Conservation (phyloP, 805 yeast genomes). For the Starmerella khaoyaiensis region DNA sequence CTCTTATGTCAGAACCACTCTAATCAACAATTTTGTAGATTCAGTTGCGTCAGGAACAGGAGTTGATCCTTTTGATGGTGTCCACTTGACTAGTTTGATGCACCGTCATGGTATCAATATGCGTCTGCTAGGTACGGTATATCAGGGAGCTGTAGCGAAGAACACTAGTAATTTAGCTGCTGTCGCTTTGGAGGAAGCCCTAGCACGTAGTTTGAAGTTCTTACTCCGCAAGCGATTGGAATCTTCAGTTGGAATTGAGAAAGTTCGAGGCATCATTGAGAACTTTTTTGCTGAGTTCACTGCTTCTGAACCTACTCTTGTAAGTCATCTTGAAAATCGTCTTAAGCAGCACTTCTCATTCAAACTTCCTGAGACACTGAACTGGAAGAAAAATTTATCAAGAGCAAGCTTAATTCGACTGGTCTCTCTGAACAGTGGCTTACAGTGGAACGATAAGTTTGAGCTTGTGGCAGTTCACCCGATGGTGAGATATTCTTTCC, state of each 20-base stretch:
- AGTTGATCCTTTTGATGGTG: constrained; percentile 60
- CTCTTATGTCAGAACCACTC: constrained; percentile 41
- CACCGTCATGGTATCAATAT: constrained; percentile 78
- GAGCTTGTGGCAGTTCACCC: constrained; percentile 67
- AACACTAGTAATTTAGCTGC: constrained; percentile 36
- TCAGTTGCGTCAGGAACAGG: constrained; percentile 44
- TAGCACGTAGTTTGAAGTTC: constrained; percentile 72
- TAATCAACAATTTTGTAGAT: constrained; percentile 50
- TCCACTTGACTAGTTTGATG: constrained; percentile 50
- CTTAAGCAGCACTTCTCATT: constrained; percentile 54
- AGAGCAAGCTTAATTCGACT: constrained; percentile 42
- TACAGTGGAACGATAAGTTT: constrained; percentile 55
- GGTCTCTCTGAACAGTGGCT: constrained; percentile 65
- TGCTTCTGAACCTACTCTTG: constrained; percentile 26
- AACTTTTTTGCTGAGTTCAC: constrained; percentile 56
- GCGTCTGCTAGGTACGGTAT: constrained; percentile 69
- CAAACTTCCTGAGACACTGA: constrained; percentile 34
- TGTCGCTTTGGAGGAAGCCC: constrained; percentile 50
- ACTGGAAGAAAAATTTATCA: constrained; percentile 32
- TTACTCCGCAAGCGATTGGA: constrained; percentile 40
- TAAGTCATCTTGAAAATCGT: constrained; percentile 29
- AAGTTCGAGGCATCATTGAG: constrained; percentile 48
- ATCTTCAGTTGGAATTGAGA: constrained; percentile 35
- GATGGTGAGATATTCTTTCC: constrained; percentile 55
- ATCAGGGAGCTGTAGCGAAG: constrained; percentile 29